These are phyloP conservation scores for Chalaropsis thielavioides DNA, from an alignment of 2,329 filamentous ascomycete species.

Conservation along the genomic window DNA sequence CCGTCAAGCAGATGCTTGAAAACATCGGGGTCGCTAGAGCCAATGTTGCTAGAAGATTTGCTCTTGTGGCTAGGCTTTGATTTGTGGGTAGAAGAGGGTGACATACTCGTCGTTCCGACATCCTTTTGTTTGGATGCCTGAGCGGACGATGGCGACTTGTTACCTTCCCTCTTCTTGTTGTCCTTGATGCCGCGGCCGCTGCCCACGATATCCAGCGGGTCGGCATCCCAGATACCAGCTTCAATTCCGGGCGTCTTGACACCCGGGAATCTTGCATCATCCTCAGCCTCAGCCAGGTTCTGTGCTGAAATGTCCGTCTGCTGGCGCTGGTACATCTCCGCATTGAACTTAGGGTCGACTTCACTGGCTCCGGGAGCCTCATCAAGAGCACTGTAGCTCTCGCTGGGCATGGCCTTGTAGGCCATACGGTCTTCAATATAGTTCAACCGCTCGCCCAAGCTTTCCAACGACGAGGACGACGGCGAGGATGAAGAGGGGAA, in stretches of 20 bases:
- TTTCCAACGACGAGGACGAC: neutral
- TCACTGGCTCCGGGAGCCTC: neutral
- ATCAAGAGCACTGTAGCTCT: constrained; percentile 4
- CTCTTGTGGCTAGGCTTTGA: neutral
- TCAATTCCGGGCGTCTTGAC: neutral
- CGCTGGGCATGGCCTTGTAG: neutral
- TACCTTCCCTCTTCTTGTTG: neutral
- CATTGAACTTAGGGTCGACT: neutral
- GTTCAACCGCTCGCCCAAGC: constrained; percentile 2
- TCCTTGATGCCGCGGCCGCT: neutral
- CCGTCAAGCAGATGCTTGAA: constrained; percentile 8
- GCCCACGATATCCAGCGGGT: constrained; percentile 12
- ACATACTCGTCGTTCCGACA: neutral
- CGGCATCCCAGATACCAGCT: constrained; percentile 15
- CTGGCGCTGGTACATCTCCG: neutral
- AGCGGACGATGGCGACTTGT: neutral
- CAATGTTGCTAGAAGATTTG: neutral
- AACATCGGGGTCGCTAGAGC: neutral
- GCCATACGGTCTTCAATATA: constrained; percentile 9
- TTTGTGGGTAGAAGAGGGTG: neutral
- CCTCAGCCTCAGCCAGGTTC: neutral
- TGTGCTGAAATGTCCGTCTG: neutral
- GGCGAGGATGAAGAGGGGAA: neutral
- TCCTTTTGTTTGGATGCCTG: neutral
- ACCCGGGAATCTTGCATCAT: constrained; percentile 2